These are phyloP conservation scores for Trichosporon sp. DNA, from an alignment of 1,284 basidiomycete genomes.

Conservation along the genomic window DNA sequence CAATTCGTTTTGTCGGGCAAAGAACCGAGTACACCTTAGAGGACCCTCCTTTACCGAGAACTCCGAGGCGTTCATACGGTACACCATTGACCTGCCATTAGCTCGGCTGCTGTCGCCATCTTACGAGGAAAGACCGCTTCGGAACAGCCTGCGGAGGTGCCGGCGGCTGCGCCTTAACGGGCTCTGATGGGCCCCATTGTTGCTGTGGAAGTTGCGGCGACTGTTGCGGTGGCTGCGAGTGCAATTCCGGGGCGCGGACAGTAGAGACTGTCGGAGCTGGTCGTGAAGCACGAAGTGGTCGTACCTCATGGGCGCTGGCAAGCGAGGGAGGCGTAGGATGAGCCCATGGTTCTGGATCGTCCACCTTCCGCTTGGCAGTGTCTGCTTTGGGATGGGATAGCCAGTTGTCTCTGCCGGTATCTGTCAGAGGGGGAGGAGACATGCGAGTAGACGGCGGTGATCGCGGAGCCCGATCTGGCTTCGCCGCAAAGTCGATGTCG, in stretches of 20 bases:
- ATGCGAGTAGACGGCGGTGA: background rate
- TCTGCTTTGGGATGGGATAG: background rate
- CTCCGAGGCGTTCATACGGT: conserved; percentile 71
- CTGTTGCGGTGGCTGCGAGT: background rate
- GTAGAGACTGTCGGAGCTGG: background rate
- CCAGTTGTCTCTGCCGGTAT: background rate
- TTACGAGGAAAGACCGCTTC: conserved; percentile 31
- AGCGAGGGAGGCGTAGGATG: background rate
- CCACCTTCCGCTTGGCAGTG: background rate
- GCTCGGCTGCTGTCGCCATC: background rate
- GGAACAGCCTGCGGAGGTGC: background rate
- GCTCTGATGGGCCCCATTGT: background rate
- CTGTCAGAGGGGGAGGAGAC: background rate
- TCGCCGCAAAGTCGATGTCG: background rate
- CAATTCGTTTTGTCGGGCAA: conserved; percentile 62
- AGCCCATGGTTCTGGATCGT: background rate
- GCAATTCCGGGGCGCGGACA: background rate
- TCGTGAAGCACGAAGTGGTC: background rate
- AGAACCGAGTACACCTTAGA: conserved; percentile 90
- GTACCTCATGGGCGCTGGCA: background rate
- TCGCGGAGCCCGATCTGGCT: background rate
- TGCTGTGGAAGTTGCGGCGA: background rate
- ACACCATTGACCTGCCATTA: conserved; percentile 65
- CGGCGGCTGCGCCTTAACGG: background rate
- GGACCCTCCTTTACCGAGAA: conserved; percentile 86